Conservation (phyloP, 2,329 filamentous ascomycete species). For the Mariannaea sp. region DNA sequence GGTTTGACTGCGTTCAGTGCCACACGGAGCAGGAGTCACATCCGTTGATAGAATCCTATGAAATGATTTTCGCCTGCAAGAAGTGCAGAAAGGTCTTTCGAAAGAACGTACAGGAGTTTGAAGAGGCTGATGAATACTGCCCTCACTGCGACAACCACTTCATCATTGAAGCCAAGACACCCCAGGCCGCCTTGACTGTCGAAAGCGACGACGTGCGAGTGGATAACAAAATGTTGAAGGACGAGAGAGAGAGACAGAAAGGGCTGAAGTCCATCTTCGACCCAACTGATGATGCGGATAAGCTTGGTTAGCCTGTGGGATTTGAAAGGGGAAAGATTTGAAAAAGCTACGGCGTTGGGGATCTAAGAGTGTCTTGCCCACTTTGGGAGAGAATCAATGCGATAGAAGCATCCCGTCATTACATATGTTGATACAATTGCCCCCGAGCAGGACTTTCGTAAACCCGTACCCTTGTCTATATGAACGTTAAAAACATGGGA, state of each 20-base stretch:
- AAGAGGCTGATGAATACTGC: constrained; percentile 98
- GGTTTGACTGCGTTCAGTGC: constrained; percentile 98
- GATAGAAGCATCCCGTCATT: constrained; percentile 38
- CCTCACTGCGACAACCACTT: constrained; percentile 99
- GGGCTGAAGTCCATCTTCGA: constrained; percentile 73
- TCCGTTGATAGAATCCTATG: constrained; percentile 73
- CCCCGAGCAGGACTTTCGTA: constrained; percentile 36
- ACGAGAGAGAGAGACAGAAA: constrained; percentile 71
- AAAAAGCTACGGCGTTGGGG: constrained; percentile 40
- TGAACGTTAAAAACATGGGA: constrained; percentile 27
- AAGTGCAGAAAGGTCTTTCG: constrained; percentile 99
- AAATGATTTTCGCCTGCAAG: constrained; percentile 97
- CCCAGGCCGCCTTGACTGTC: constrained; percentile 80
- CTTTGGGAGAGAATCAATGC: constrained; percentile 23
- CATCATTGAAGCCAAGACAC: constrained; percentile 84
- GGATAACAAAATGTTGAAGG: constrained; percentile 89
- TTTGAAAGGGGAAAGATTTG: constrained; percentile 4
- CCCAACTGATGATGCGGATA: constrained; percentile 73
- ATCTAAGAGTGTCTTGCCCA: constrained; percentile 33
- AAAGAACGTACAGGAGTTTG: constrained; percentile 89
- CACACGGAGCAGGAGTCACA: constrained; percentile 83
- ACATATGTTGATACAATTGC: constrained; percentile 46
- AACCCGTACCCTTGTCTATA: constrained; percentile 38
- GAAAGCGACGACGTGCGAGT: constrained; percentile 90
- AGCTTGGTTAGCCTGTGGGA: constrained; percentile 64